Conservation (phyloP, 768 basidiomycete genomes). For the Strobilomyces confusus region DNA sequence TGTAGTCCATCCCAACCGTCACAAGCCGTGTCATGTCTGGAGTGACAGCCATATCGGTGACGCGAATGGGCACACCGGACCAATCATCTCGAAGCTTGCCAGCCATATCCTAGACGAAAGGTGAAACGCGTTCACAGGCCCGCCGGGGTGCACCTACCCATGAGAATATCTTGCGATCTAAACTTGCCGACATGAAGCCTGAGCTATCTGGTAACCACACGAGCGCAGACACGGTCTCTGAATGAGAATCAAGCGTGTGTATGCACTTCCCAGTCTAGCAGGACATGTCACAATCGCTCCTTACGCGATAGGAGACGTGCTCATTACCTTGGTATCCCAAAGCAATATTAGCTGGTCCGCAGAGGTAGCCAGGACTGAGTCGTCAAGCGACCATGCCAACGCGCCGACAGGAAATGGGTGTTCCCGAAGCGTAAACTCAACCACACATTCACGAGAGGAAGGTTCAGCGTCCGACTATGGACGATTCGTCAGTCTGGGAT, state of each 20-base stretch:
- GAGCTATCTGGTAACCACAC: conserved; percentile 86
- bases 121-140: conserved; percentile 5
- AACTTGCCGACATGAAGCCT: conserved; percentile 84
- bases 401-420: conserved; percentile 77
- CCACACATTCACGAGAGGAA: conserved; percentile 55
- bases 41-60: conserved; percentile 83
- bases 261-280: conserved; percentile 70
- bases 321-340: conserved; percentile 81
- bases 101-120: conserved; percentile 55
- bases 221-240: conserved; percentile 81
- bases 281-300: conserved; percentile 7
- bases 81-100: conserved; percentile 72
- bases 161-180: conserved; percentile 78
- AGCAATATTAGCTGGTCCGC: conserved; percentile 80
- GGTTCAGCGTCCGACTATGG: conserved; percentile 44
- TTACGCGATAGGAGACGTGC: neutral
- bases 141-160: conserved; percentile 56
- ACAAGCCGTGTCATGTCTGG: conserved; percentile 83
- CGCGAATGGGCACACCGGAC: conserved; percentile 67
- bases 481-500: conserved; percentile 6
- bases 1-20: conserved; percentile 69
- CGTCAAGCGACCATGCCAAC: conserved; percentile 92
- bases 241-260: conserved; percentile 63
- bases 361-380: conserved; percentile 75
- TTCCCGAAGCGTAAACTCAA: conserved; percentile 61